phyloP scores from a whole-genome alignment of 2,329 filamentous ascomycete species.

The Nothophaeocryptopus gaeumannii region DNA sequence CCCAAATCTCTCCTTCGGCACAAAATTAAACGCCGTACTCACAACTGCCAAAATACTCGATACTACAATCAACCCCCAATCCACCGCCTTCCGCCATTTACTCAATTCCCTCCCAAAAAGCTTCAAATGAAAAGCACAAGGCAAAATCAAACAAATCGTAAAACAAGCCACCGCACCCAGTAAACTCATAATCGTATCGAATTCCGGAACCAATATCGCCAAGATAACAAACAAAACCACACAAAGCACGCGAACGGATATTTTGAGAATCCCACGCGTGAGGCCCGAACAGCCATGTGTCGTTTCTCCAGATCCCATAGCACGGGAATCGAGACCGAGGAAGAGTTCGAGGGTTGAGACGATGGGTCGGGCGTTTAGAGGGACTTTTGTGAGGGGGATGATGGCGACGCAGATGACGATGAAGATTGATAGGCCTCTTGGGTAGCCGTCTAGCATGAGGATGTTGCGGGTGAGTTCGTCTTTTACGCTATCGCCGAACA shows the following conservation, averaged over 20 bases:
- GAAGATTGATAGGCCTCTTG: slow-evolving; percentile 67
- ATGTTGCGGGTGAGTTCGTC: slow-evolving; percentile 93
- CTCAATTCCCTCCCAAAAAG: slow-evolving; percentile 75
- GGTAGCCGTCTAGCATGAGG: slow-evolving; percentile 63
- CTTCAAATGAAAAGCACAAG: slow-evolving; percentile 84
- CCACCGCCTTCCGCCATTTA: slow-evolving; percentile 60
- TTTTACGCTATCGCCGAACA: slow-evolving; percentile 87
- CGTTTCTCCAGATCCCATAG: slow-evolving; percentile 50
- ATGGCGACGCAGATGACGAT: slow-evolving; percentile 86
- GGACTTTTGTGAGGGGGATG: slow-evolving; percentile 90
- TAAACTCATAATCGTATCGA: slow-evolving; percentile 87
- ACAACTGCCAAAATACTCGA: slow-evolving; percentile 69
- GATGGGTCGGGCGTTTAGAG: slow-evolving; percentile 69
- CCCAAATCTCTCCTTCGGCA: slow-evolving; percentile 73
- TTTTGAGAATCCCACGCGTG: slow-evolving; percentile 58
- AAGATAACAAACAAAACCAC: slow-evolving; percentile 73
- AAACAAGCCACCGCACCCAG: slow-evolving; percentile 89
- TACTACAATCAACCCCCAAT: slow-evolving; percentile 66
- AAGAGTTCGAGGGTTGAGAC: slow-evolving; percentile 80
- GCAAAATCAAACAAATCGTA: slow-evolving; percentile 88
- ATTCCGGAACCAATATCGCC: slow-evolving; percentile 70
- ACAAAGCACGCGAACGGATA: slow-evolving; percentile 62
- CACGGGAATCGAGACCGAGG: slow-evolving; percentile 64
- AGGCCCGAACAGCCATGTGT: slow-evolving; percentile 55
- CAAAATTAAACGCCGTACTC: slow-evolving; percentile 83